phyloP scores from a whole-genome alignment of 2,329 filamentous ascomycete genomes.

The Coniella lustricola region DNA sequence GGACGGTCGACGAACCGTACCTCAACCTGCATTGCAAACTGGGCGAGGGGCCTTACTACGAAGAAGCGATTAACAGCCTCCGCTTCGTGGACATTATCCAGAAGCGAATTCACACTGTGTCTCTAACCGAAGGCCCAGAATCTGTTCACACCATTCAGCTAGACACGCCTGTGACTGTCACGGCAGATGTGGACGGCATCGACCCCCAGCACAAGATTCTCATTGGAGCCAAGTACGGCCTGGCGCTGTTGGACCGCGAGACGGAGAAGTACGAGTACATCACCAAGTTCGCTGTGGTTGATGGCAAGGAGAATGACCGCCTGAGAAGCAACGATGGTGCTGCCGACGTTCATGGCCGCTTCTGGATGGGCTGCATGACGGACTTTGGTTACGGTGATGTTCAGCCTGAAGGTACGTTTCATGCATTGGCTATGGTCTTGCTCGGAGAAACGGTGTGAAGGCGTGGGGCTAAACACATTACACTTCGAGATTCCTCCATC shows the following conservation, averaged over 20 bases:
- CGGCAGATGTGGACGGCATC: constrained; percentile 67
- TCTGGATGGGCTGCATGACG: constrained; percentile 84
- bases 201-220: constrained; percentile 59
- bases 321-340: constrained; percentile 75
- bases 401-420: constrained; percentile 51
- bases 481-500: no score
- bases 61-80: constrained; percentile 55
- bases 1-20: constrained; percentile 46
- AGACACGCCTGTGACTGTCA: constrained; percentile 54
- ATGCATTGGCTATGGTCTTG: no score
- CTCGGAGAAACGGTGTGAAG: no score
- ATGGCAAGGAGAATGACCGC: constrained; percentile 37
- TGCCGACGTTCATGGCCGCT: constrained; percentile 70
- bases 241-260: constrained; percentile 66
- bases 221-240: constrained; percentile 73
- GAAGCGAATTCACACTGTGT: constrained; percentile 64
- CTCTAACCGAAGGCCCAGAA: constrained; percentile 54
- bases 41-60: constrained; percentile 70
- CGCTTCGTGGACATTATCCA: constrained; percentile 81
- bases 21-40: constrained; percentile 59
- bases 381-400: constrained; percentile 56
- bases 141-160: constrained; percentile 57
- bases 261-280: constrained; percentile 49
- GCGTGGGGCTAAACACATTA: no score
- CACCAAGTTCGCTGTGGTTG: constrained; percentile 36